These are phyloP conservation scores for Tetradesmus lagerheimii DNA, from an alignment of 139 green algal species.

Conservation along the genomic window DNA sequence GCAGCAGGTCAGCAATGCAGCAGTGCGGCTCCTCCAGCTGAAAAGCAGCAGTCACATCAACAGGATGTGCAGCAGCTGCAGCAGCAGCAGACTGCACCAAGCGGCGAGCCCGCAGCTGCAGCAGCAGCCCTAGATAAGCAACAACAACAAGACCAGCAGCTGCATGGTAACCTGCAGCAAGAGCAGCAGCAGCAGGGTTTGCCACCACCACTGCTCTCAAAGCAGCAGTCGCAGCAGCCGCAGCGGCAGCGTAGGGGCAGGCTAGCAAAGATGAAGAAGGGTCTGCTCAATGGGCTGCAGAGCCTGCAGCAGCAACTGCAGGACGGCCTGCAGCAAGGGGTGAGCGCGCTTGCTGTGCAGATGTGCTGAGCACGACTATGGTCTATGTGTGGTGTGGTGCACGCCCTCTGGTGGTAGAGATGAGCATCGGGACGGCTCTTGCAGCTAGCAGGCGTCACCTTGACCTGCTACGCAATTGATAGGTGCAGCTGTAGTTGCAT, in stretches of 20 bases:
- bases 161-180: not conserved
- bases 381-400: too few species aligned
- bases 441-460: too few species aligned
- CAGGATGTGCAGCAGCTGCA: not conserved
- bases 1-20: not conserved
- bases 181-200: slow-evolving; percentile 2
- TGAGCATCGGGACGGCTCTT: too few species aligned
- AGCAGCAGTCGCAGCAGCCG: not conserved
- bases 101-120: not conserved
- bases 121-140: not conserved
- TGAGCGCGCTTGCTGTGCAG: too few species aligned
- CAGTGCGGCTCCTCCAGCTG: too few species aligned
- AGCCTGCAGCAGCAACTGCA: slow-evolving; percentile 24
- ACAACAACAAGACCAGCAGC: not conserved
- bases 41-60: not conserved
- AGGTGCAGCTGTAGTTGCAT: too few species aligned
- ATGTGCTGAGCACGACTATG: too few species aligned
- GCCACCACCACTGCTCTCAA: not conserved
- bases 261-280: not conserved
- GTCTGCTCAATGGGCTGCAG: not conserved
- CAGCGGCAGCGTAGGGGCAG: not conserved
- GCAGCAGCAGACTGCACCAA: not conserved
- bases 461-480: too few species aligned
- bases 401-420: too few species aligned
- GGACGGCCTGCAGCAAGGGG: slow-evolving; percentile 21